Evolutionary conservation across 148 eudicot species (phyloP), one percentile per base, ranked within the genome.

Genomic region (Fagopyrum homotropicum): DNA sequence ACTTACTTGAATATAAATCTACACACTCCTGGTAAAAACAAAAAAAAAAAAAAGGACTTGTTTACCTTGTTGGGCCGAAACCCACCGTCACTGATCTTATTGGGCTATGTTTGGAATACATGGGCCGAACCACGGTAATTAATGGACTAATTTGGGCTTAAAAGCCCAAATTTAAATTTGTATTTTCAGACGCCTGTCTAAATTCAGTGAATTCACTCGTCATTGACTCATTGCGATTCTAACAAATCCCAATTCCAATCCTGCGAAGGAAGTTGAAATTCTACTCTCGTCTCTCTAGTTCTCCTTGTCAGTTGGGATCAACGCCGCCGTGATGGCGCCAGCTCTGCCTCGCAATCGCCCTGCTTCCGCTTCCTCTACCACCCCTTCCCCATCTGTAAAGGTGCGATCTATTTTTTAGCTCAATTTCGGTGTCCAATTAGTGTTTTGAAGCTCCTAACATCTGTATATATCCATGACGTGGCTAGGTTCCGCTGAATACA

Each of bases 401-500:
- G 81, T 79, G 14, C 50, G 19, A 46, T 40, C 40, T 12, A 45
- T 5, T 14, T 60, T 68, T 61, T 68, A 54, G 29, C 63, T 46
- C 71, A 66, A 66, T 66, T 66, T 66, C 47, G 70, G 19, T 6
- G 19, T 19, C 47, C 46, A 15, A 66, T 35, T 3, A 35, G 8
- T 66, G 19, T 7, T 43, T 2, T 5, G 26, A 47, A 47, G 26
- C 15, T 22, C 55, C 55, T 45, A 72, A 72, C 75, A n/a, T 72
- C 72, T 4, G 19, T 59, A 59, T 78, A 49, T 3, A 26, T 73
- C 17, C 12, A 16, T 22, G 9, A 49, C 8, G 72, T 50, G 64
- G 56, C 29, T 66, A 92, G 96, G 85, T 77, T 73, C 93, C 92
- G 60, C 72, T 91, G 73, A 93, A 88, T 76, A 80, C 88, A 2